Conservation (phyloP, 192 early-diverging fungal genomes). For the Dimargaris cristalligena region DNA sequence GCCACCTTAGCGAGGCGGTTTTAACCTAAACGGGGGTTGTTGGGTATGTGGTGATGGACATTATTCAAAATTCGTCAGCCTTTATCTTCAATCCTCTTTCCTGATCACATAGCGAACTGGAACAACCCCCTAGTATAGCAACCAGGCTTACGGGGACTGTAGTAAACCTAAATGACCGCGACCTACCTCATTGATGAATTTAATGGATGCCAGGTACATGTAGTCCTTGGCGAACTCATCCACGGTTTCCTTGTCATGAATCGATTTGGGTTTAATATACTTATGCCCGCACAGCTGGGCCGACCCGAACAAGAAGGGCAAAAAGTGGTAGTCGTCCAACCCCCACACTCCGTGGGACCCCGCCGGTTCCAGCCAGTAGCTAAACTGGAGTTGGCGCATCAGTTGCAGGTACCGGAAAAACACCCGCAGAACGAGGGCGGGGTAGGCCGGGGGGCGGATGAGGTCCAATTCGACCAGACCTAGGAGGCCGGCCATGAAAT, state of each 20-base stretch:
- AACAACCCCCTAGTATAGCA: too few relatives aligned
- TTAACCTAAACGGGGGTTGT: too few relatives aligned
- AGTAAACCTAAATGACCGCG: too few relatives aligned
- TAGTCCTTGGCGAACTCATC: slow-evolving; percentile 80
- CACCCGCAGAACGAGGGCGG: slow-evolving; percentile 57
- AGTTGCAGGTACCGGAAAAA: slow-evolving; percentile 71
- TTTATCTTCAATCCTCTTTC: too few relatives aligned
- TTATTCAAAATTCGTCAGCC: too few relatives aligned
- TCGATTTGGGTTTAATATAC: slow-evolving; percentile 82
- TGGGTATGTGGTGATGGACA: too few relatives aligned
- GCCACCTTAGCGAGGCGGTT: slow-evolving; percentile 58
- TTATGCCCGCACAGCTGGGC: slow-evolving; percentile 78
- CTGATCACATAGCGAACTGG: too few relatives aligned
- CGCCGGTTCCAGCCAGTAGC: slow-evolving; percentile 94
- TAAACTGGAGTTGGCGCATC: slow-evolving; percentile 78
- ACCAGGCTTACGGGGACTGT: too few relatives aligned
- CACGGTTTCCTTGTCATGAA: slow-evolving; percentile 76
- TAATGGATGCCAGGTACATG: slow-evolving; percentile 90
- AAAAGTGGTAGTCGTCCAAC: slow-evolving; percentile 92
- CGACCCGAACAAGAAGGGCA: slow-evolving; percentile 87
- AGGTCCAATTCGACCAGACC: slow-evolving; percentile 63
- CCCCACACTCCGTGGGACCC: slow-evolving; percentile 99
- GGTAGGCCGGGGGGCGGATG: slow-evolving; percentile 45
- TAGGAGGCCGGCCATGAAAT: slow-evolving; percentile 71
- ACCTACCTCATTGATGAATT: slow-evolving; percentile 74